These are phyloP conservation scores for Alternaria postmessia DNA, from an alignment of 2,329 filamentous ascomycete species.

Conservation along the genomic window DNA sequence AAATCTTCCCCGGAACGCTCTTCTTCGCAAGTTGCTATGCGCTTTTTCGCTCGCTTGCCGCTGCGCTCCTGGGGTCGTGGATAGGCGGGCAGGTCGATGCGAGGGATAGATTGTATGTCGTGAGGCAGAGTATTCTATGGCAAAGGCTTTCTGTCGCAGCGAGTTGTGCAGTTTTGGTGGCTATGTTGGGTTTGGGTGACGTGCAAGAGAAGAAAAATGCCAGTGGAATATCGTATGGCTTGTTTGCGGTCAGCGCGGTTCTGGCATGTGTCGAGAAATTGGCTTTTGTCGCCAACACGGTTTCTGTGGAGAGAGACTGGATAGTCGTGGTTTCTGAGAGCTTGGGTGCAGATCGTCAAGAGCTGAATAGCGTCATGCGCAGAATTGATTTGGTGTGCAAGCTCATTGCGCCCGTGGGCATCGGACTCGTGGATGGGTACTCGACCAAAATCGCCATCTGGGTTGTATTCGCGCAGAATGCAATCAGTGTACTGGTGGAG, in stretches of 20 bases:
- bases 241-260: constrained; percentile 52
- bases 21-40: constrained; percentile 75
- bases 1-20: constrained; percentile 62
- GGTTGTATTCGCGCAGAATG: constrained; percentile 60
- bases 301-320: constrained; percentile 78
- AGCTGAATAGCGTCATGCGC: constrained; percentile 66
- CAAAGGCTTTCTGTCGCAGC: constrained; percentile 45
- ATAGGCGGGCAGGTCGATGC: constrained; percentile 69
- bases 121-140: constrained; percentile 53
- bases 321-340: constrained; percentile 61
- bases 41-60: constrained; percentile 65
- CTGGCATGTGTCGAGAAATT: constrained; percentile 76
- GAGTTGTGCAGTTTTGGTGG: constrained; percentile 42
- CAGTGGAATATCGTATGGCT: constrained; percentile 32
- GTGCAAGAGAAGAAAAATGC: constrained; percentile 16
- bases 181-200: constrained; percentile 23
- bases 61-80: constrained; percentile 65
- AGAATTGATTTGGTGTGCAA: constrained; percentile 68
- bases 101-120: constrained; percentile 50
- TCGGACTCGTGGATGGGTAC: constrained; percentile 59
- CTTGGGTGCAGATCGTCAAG: constrained; percentile 40
- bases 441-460: constrained; percentile 61
- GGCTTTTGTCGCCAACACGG: constrained; percentile 68
- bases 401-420: constrained; percentile 61
- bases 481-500: constrained; percentile 58